These are phyloP conservation scores for Trametopsis cervina DNA, from an alignment of 768 basidiomycete species.

Conservation along the genomic window DNA sequence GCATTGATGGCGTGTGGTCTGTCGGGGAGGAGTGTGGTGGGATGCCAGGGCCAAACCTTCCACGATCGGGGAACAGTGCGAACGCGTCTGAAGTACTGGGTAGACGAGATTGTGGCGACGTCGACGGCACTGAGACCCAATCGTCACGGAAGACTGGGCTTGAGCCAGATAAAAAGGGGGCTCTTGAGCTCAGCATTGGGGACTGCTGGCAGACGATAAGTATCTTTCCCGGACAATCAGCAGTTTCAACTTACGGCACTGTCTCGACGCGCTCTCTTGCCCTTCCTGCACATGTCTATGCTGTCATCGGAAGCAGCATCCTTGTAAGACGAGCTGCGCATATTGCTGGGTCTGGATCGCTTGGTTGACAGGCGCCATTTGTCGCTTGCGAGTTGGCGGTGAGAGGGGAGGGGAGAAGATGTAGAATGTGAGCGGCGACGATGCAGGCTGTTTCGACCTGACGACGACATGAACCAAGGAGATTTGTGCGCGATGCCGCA, in stretches of 20 bases:
- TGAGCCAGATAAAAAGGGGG: conserved; percentile 10
- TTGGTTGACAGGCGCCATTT: conserved; percentile 41
- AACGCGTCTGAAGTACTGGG: conserved; percentile 27
- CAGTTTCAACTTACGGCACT: conserved; percentile 32
- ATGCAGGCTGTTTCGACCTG: conserved; percentile 25
- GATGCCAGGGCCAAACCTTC: conserved; percentile 8
- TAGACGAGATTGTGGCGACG: conserved; percentile 9
- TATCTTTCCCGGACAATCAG: neutral
- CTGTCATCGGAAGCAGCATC: conserved; percentile 28
- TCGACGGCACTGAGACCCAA: conserved; percentile 10
- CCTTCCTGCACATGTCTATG: conserved; percentile 44
- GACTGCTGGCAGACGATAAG: neutral
- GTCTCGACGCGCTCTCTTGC: conserved; percentile 48
- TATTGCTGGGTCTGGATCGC: conserved; percentile 38
- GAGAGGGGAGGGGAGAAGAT: conserved; percentile 29
- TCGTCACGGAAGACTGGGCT: conserved; percentile 16
- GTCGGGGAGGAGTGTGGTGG: conserved; percentile 3
- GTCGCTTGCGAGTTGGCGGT: conserved; percentile 29
- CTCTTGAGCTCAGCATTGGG: conserved; percentile 1
- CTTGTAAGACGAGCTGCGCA: conserved; percentile 27
- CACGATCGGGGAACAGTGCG: conserved; percentile 24
- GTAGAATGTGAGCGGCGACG: conserved; percentile 52
- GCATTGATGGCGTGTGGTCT: neutral
- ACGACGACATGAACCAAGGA: conserved; percentile 27
- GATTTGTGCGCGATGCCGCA: conserved; percentile 2